Base-by-base conservation (phyloP, 164 flowering plant species). In the Umbellularia californica region DNA sequence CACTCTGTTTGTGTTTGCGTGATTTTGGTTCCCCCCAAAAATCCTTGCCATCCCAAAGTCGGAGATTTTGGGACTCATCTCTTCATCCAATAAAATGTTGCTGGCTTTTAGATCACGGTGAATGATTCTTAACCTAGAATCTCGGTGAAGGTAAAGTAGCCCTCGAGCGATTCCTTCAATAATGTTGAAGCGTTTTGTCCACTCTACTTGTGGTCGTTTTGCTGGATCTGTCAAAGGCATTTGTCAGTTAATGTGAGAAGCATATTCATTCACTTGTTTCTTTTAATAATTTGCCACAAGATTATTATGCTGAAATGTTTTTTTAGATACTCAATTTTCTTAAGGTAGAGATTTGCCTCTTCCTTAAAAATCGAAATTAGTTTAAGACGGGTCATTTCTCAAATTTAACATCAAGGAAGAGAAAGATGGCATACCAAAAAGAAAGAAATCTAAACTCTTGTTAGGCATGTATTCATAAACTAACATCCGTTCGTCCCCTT, bases 401-500 rank as follows among this genome's bases (percentile, higher is more conserved):
- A 41, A 41, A 5, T 41, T 41, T 41, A 55, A 12, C 13, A 15
- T 55, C 20, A 14, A 55, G n/a, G 17, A 55, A 55, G 60, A 55
- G 60, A 17, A 55, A 2, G n/a, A 17, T 15, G 60, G 20, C 33
- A 11, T 23, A 73, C 97, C 90, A 33, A 89, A 92, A 68, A 91
- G 74, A 76, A 85, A 88, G 51, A 33, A 65, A 70, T 92, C 92
- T 79, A 92, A 77, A 83, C 97, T 92, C 81, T 80, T 86, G 76
- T 90, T 90, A 12, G 92, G 89, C 95, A 92, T 82, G 78, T 84
- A 90, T 65, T 92, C 97, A 75, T 90, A 92, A 51, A 92, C 23
- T 72, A 92, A 75, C 79, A 92, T 83, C 77, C 81, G 89, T 66
- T 92, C 97, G 74, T 88, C 92, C 27, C 85, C 91, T 73, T 88